phyloP scores from a whole-genome alignment of 2,329 filamentous ascomycete genomes.

The Paraconiothyrium brasiliense region DNA sequence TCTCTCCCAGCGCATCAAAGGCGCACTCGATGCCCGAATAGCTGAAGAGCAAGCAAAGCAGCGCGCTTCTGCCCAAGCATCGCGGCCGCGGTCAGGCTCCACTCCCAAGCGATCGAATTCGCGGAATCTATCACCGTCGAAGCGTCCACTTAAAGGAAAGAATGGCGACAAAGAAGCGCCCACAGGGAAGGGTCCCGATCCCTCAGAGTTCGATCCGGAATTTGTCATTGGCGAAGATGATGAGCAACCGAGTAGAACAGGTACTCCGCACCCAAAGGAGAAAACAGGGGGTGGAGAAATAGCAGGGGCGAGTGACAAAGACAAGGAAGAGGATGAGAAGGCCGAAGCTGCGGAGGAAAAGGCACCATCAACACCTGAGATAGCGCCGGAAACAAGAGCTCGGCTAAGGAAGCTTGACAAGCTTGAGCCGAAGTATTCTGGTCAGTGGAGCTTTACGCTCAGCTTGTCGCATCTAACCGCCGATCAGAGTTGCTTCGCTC shows the following conservation, averaged over 20 bases:
- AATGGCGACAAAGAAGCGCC: conserved; percentile 50
- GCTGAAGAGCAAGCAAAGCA: conserved; percentile 91
- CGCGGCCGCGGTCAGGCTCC: conserved; percentile 55
- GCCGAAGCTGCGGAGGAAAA: conserved; percentile 33
- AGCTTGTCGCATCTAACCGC: conserved; percentile 25
- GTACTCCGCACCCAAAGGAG: conserved; percentile 64
- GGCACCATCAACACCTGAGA: conserved; percentile 57
- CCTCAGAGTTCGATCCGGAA: conserved; percentile 84
- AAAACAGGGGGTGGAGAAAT: conserved; percentile 43
- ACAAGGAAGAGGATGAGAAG: conserved; percentile 43
- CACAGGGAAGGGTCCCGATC: conserved; percentile 74
- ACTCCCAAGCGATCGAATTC: conserved; percentile 58
- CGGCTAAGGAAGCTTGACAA: conserved; percentile 89
- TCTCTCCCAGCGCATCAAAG: conserved; percentile 74
- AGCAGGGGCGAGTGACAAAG: conserved; percentile 34
- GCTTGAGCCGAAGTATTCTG: conserved; percentile 85
- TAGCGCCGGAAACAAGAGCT: conserved; percentile 77
- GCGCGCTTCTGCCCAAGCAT: conserved; percentile 58
- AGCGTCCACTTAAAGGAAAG: conserved; percentile 40
- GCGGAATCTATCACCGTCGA: conserved; percentile 51
- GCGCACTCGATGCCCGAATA: conserved; percentile 85
- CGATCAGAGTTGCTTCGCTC: conserved; percentile 83
- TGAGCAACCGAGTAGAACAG: conserved; percentile 67
- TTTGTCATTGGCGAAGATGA: conserved; percentile 89
- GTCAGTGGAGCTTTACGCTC: conserved; percentile 53